phyloP scores from a whole-genome alignment of 129 eudicot genomes.

The Artemisia tridentata region DNA sequence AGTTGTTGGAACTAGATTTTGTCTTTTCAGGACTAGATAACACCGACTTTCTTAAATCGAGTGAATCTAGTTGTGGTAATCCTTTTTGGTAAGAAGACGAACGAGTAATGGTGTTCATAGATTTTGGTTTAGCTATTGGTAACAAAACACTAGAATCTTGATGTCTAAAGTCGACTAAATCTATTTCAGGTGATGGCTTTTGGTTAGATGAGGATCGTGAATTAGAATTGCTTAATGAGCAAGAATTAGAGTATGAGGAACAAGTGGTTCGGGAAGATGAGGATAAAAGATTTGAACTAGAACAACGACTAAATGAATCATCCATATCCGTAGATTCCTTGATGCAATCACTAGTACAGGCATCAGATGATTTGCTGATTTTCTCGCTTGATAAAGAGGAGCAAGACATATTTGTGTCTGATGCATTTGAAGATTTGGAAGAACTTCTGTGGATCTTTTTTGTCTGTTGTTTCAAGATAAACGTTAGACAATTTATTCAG shows the following conservation, averaged over 20 bases:
- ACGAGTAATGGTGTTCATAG: not conserved
- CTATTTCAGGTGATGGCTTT: slow-evolving; percentile 3
- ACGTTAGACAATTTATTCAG: too few relatives aligned
- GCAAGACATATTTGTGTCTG: slow-evolving; percentile 12
- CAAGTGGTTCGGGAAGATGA: slow-evolving; percentile 28
- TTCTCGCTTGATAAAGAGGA: slow-evolving; percentile 13
- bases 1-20: slow-evolving; percentile 7
- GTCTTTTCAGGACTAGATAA: not conserved
- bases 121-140: slow-evolving; percentile 1
- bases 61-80: slow-evolving; percentile 18
- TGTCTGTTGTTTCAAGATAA: slow-evolving; percentile 25
- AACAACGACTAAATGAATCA: slow-evolving; percentile 24
- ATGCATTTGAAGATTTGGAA: slow-evolving; percentile 23
- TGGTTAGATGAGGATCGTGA: slow-evolving; percentile 29
- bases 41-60: not conserved
- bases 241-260: slow-evolving; percentile 27
- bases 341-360: slow-evolving; percentile 8
- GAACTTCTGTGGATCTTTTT: slow-evolving; percentile 37
- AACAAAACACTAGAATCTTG: slow-evolving; percentile 1
- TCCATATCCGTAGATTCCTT: slow-evolving; percentile 22
- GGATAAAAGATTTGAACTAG: slow-evolving; percentile 23
- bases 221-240: slow-evolving; percentile 32
- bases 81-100: slow-evolving; percentile 10
- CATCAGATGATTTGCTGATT: not conserved
- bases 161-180: not conserved